Evolutionary conservation across 495 filamentous ascomycete species (phyloP).

Genomic region (Aspergillus wentii): DNA sequence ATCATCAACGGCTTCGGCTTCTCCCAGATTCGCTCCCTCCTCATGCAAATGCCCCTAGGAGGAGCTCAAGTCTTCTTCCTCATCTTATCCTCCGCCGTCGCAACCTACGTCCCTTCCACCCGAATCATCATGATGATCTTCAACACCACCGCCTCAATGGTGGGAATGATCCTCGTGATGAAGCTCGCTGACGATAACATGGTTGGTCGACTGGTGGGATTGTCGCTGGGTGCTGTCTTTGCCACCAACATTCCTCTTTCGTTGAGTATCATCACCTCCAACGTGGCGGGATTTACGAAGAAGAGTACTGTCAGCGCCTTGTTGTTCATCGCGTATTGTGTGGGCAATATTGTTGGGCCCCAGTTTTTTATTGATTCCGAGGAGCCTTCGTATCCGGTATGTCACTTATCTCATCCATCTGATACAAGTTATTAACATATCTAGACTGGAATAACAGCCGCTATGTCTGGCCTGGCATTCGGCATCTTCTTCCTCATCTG

Average conservation of each 20-base stretch:
- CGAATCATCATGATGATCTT: slow-evolving; percentile 31
- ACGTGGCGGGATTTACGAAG: slow-evolving; percentile 62
- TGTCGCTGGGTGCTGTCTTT: slow-evolving; percentile 47
- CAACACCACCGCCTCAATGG: slow-evolving; percentile 30
- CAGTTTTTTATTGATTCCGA: slow-evolving; percentile 28
- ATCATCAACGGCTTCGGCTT: slow-evolving; percentile 39
- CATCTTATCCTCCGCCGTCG: slow-evolving; percentile 23
- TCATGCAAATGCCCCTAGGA: slow-evolving; percentile 36
- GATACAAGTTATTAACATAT: neutral
- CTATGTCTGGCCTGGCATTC: slow-evolving; percentile 24
- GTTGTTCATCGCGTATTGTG: slow-evolving; percentile 23
- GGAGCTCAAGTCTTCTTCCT: slow-evolving; percentile 35
- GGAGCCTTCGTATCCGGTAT: slow-evolving; percentile 29
- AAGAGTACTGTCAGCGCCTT: slow-evolving; percentile 38
- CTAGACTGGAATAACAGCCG: slow-evolving; percentile 30
- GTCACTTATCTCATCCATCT: slow-evolving; percentile 1
- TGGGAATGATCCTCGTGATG: slow-evolving; percentile 57
- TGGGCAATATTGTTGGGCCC: slow-evolving; percentile 32
- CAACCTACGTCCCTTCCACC: slow-evolving; percentile 21
- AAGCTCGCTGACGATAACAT: slow-evolving; percentile 48
- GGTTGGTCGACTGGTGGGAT: slow-evolving; percentile 47
- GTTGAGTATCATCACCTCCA: slow-evolving; percentile 50
- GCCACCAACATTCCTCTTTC: slow-evolving; percentile 53
- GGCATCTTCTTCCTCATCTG: slow-evolving; percentile 22
- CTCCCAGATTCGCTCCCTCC: slow-evolving; percentile 27